A percentile compares a stretch with the other conserved stretches of the same genome.
These are phyloP conservation scores for Dioszegia hungarica DNA, from an alignment of 768 basidiomycete genomes.

Conservation along the genomic window DNA sequence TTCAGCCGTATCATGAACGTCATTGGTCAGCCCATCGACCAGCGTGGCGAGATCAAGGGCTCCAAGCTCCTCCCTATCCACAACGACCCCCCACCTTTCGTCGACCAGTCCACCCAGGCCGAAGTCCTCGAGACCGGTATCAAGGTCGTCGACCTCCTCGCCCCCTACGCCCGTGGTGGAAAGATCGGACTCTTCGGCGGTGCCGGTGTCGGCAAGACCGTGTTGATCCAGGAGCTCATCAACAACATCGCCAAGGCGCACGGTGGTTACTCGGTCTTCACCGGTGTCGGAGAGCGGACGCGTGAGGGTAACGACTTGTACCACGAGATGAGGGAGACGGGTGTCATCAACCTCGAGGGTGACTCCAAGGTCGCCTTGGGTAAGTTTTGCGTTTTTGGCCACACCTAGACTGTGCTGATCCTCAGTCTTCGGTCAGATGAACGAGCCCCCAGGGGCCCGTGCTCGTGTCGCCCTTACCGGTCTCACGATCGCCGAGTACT, in stretches of 20 bases:
- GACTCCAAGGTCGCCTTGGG: slow-evolving; percentile 97
- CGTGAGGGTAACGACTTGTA: slow-evolving; percentile 91
- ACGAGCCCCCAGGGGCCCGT: slow-evolving; percentile 99
- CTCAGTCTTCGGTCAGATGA: slow-evolving; percentile 98
- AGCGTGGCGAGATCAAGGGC: slow-evolving; percentile 97
- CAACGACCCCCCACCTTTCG: slow-evolving; percentile 93
- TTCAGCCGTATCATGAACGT: slow-evolving; percentile 97
- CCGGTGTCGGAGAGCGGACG: slow-evolving; percentile 98
- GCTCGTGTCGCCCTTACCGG: slow-evolving; percentile 99
- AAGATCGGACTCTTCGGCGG: slow-evolving; percentile 99
- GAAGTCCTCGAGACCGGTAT: slow-evolving; percentile 99
- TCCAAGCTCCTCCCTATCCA: slow-evolving; percentile 89
- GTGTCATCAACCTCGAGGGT: slow-evolving; percentile 99
- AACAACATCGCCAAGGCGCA: slow-evolving; percentile 99
- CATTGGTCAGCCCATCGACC: slow-evolving; percentile 99
- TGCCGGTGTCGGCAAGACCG: slow-evolving; percentile 99
- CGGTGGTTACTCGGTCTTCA: slow-evolving; percentile 99
- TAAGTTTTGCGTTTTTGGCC: slow-evolving; percentile 3
- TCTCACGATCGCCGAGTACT: slow-evolving; percentile 99
- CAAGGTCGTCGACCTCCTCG: slow-evolving; percentile 99
- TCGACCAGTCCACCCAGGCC: slow-evolving; percentile 97
- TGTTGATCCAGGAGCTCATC: slow-evolving; percentile 98
- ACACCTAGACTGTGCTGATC: not conserved
- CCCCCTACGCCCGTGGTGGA: slow-evolving; percentile 99
- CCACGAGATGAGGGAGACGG: slow-evolving; percentile 91